phyloP scores from a whole-genome alignment of 176 grass and related monocot species.

The Carex littledalei region DNA sequence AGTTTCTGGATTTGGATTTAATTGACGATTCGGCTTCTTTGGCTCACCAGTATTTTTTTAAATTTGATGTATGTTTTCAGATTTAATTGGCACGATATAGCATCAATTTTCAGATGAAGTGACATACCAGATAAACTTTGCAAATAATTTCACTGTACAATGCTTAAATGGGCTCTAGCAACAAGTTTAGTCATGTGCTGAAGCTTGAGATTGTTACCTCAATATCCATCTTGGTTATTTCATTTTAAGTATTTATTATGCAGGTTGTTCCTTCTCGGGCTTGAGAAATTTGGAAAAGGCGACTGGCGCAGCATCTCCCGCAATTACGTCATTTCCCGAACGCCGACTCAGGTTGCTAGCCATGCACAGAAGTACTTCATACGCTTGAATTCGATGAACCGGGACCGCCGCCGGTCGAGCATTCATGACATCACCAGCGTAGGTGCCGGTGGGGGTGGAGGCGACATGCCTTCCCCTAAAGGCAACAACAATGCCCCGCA shows the following conservation, averaged over 20 bases:
- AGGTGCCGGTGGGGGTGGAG: constrained; percentile 33
- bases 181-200: background rate
- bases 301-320: constrained; percentile 99
- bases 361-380: constrained; percentile 99
- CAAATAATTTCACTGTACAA: background rate
- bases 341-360: constrained; percentile 94
- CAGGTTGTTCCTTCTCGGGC: constrained; percentile 80
- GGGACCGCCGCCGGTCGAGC: constrained; percentile 83
- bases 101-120: background rate
- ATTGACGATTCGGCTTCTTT: background rate
- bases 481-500: constrained; percentile 25
- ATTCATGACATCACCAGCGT: constrained; percentile 96
- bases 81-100: background rate
- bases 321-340: constrained; percentile 89
- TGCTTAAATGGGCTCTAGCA: background rate
- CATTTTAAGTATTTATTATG: constrained; percentile 8
- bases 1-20: background rate
- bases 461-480: constrained; percentile 37
- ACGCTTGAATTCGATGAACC: constrained; percentile 83
- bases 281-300: constrained; percentile 94
- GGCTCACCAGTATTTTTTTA: background rate
- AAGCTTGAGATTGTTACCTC: background rate
- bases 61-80: background rate
- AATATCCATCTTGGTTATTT: background rate
- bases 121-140: background rate